Evolutionary conservation across 2,329 filamentous ascomycete species (phyloP).

Genomic region (Colletotrichum spaethianum): DNA sequence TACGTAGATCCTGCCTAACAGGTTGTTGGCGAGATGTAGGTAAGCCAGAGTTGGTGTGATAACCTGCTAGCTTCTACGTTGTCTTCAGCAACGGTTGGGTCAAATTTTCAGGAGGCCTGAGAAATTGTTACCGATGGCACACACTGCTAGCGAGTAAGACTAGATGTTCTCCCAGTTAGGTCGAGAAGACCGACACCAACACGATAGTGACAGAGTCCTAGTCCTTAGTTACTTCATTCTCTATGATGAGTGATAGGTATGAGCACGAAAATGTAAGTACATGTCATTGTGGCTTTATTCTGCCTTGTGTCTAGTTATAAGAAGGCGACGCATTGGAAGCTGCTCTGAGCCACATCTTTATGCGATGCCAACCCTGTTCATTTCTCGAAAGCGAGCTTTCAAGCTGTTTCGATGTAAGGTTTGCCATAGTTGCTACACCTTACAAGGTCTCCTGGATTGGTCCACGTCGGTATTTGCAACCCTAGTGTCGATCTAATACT

Average conservation of each 20-base stretch:
- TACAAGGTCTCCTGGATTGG: background rate
- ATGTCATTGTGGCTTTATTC: background rate
- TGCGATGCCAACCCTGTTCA: background rate
- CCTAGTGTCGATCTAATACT: constrained; percentile 27
- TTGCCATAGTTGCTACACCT: background rate
- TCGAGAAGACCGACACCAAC: background rate
- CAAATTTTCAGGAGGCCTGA: too few relatives aligned
- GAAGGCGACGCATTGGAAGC: constrained; percentile 11
- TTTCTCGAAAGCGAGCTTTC: constrained; percentile 26
- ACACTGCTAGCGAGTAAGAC: background rate
- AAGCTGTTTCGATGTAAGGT: constrained; percentile 23
- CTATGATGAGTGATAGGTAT: background rate
- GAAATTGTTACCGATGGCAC: background rate
- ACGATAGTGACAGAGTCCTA: background rate
- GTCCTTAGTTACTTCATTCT: background rate
- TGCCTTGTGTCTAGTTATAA: background rate
- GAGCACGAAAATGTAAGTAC: background rate
- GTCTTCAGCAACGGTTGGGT: too few relatives aligned
- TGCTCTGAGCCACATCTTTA: background rate
- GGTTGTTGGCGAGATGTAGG: background rate
- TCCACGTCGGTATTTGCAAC: constrained; percentile 16
- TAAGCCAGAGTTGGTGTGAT: too few relatives aligned
- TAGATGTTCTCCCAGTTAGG: background rate
- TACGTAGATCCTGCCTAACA: background rate
- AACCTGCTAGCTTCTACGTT: too few relatives aligned